These are phyloP conservation scores for Fusarium proliferatum DNA, from an alignment of 2,329 filamentous ascomycete species.

Conservation along the genomic window DNA sequence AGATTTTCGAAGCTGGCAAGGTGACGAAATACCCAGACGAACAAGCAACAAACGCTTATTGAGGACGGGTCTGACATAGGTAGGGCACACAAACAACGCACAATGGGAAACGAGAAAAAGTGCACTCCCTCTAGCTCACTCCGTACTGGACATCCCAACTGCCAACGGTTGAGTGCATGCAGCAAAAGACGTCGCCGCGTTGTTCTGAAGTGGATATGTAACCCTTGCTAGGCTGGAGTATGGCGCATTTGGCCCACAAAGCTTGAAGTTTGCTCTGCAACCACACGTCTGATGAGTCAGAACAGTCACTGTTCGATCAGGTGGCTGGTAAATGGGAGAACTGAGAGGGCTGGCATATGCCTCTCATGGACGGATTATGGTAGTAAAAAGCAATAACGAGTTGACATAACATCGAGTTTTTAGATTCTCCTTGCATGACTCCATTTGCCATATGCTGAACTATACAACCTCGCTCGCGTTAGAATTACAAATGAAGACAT, in stretches of 20 bases:
- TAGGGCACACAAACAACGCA: constrained; percentile 33
- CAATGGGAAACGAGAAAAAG: constrained; percentile 19
- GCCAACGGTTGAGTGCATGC: constrained; percentile 46
- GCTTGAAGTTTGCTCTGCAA: constrained; percentile 14
- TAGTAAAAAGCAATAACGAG: constrained; percentile 5
- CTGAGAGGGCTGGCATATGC: constrained; percentile 3
- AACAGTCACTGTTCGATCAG: constrained; percentile 5
- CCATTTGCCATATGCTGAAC: constrained; percentile 37
- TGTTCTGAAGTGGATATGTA: constrained; percentile 15
- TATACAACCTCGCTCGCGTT: constrained; percentile 39
- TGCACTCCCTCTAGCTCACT: constrained; percentile 4
- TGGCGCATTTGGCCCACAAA: constrained; percentile 19
- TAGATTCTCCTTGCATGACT: constrained; percentile 32
- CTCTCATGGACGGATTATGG: background rate
- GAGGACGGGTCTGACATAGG: background rate
- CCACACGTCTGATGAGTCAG: background rate
- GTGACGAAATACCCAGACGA: background rate
- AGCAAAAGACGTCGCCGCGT: constrained; percentile 32
- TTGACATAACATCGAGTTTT: constrained; percentile 25
- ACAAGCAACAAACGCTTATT: background rate
- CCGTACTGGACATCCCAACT: background rate
- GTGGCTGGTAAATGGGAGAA: constrained; percentile 8
- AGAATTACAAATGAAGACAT: constrained; percentile 18
- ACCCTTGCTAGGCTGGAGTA: constrained; percentile 22
- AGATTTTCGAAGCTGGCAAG: background rate